phyloP scores from a whole-genome alignment of 2,329 filamentous ascomycete species.

The Botrytis fabae region DNA sequence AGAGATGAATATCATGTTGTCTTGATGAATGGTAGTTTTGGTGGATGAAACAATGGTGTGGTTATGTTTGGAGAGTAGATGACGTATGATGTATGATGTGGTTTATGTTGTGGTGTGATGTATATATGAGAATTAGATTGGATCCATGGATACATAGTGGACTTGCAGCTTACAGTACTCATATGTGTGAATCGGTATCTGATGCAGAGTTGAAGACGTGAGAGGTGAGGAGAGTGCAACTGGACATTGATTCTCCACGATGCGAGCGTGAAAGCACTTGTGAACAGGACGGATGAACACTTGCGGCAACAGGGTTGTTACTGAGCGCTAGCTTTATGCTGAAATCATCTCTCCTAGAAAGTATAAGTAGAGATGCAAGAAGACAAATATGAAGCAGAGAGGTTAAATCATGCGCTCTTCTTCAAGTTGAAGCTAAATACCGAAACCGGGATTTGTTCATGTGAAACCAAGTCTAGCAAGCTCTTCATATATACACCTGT shows the following conservation, averaged over 20 bases:
- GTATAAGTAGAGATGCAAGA: not conserved
- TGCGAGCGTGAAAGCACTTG: not conserved
- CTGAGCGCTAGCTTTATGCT: not conserved
- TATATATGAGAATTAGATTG: not conserved
- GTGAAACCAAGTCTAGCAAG: not conserved
- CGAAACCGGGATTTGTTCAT: not conserved
- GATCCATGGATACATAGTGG: not conserved
- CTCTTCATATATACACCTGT: not conserved
- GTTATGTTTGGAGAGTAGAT: not conserved
- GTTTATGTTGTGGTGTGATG: not conserved
- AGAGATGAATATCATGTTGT: not conserved
- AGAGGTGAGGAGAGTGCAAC: not conserved
- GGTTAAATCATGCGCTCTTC: not conserved
- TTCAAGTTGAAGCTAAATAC: not conserved
- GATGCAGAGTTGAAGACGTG: not conserved
- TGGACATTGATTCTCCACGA: not conserved
- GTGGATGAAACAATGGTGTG: not conserved
- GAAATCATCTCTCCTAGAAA: not conserved
- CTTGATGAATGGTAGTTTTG: not conserved
- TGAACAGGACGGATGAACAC: not conserved
- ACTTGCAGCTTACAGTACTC: not conserved
- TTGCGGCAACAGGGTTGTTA: not conserved
- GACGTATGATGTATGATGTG: not conserved
- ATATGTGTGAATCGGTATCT: not conserved
- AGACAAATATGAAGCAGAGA: not conserved